These are phyloP conservation scores for Oidium heveae DNA, from an alignment of 2,329 filamentous ascomycete genomes.

Conservation along the genomic window DNA sequence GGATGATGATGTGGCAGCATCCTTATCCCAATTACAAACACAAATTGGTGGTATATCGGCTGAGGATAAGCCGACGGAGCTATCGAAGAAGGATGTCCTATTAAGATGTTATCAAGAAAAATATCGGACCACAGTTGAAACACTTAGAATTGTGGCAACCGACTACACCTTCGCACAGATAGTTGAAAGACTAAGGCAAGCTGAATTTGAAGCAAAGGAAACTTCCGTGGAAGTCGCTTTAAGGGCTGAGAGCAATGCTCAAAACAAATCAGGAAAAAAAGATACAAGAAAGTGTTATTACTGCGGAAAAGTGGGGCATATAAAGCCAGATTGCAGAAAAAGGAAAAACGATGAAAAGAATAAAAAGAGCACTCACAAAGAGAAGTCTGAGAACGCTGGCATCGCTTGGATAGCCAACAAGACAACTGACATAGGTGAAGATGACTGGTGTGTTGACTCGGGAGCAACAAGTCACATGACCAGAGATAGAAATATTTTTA, in stretches of 20 bases:
- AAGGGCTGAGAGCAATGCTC: not conserved
- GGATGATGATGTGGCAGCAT: constrained; percentile 1
- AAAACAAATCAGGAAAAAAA: not conserved
- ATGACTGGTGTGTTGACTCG: constrained; percentile 1
- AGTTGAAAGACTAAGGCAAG: not conserved
- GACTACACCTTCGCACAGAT: not conserved
- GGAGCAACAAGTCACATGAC: constrained; percentile 1
- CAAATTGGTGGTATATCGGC: not conserved
- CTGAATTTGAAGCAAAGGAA: not conserved
- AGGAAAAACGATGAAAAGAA: not conserved
- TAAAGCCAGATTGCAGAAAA: not conserved
- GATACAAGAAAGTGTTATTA: not conserved
- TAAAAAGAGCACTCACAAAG: not conserved
- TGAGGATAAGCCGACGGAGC: not conserved
- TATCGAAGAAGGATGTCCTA: not conserved
- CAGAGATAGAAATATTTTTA: not conserved
- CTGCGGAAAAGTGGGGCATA: not conserved
- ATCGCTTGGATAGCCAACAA: not conserved
- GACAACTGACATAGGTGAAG: not conserved
- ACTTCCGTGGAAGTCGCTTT: not conserved
- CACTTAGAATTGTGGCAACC: not conserved
- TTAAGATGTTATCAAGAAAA: not conserved
- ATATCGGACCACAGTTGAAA: not conserved
- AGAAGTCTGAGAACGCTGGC: not conserved
- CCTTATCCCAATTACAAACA: not conserved